Percentiles rank a stretch among this genome's conserved stretches.
Conservation (phyloP, 2,329 filamentous ascomycete genomes). For the Aquanectria penicillioides region DNA sequence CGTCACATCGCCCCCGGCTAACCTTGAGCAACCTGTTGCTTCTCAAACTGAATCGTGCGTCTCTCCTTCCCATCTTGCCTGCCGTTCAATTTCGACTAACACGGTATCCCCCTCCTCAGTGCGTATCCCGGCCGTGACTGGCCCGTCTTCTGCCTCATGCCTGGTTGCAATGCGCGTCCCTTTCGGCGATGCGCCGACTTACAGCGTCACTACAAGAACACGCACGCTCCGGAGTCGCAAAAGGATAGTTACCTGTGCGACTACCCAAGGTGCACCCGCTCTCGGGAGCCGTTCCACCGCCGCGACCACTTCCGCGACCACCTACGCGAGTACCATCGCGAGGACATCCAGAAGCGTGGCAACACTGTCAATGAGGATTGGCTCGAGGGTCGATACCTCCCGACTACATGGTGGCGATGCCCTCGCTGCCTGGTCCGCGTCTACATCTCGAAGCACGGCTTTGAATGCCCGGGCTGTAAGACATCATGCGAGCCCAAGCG, state of each 20-base stretch:
- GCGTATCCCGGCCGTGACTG: slow-evolving; percentile 41
- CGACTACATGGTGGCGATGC: slow-evolving; percentile 63
- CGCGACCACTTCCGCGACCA: slow-evolving; percentile 68
- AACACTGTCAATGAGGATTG: slow-evolving; percentile 49
- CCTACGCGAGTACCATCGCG: slow-evolving; percentile 64
- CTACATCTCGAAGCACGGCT: slow-evolving; percentile 51
- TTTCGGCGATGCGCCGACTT: slow-evolving; percentile 66
- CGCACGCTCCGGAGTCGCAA: slow-evolving; percentile 54
- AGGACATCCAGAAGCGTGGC: slow-evolving; percentile 62
- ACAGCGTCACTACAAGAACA: slow-evolving; percentile 61
- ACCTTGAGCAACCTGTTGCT: too few species aligned
- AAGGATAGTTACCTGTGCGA: slow-evolving; percentile 61
- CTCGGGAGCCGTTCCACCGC: slow-evolving; percentile 59
- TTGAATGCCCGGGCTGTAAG: slow-evolving; percentile 59
- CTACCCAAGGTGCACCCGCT: slow-evolving; percentile 59
- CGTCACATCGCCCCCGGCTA: slow-evolving; percentile 1
- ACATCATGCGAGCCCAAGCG: slow-evolving; percentile 56
- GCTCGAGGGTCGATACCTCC: slow-evolving; percentile 51
- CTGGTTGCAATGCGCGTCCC: slow-evolving; percentile 54
- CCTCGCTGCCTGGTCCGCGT: slow-evolving; percentile 61
- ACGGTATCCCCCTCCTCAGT: background rate
- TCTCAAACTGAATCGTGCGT: too few species aligned
- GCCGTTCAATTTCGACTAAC: slow-evolving; percentile 1
- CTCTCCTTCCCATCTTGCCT: slow-evolving; percentile 3
- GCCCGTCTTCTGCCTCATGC: slow-evolving; percentile 51